These are phyloP conservation scores for Leccinum disarticulatum DNA, from an alignment of 768 basidiomycete species.

Conservation along the genomic window DNA sequence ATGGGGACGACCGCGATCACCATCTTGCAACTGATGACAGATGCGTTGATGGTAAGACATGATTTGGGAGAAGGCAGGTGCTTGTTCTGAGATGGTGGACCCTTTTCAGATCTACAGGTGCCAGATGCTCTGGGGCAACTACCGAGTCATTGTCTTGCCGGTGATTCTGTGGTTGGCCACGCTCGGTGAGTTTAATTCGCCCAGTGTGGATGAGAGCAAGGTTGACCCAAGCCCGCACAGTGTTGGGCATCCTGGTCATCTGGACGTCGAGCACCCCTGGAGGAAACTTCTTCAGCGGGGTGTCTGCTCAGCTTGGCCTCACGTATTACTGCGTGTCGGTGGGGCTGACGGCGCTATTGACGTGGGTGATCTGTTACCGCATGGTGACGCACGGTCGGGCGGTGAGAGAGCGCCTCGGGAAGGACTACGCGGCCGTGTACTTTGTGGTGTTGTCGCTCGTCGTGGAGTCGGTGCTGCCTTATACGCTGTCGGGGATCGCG, in stretches of 20 bases:
- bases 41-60: slow-evolving; percentile 38
- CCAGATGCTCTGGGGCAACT: slow-evolving; percentile 32
- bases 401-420: slow-evolving; percentile 17
- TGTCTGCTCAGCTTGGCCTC: slow-evolving; percentile 16
- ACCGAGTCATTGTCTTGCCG: slow-evolving; percentile 19
- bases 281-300: slow-evolving; percentile 18
- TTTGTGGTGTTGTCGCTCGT: slow-evolving; percentile 16
- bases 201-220: too few relatives aligned
- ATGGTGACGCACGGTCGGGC: slow-evolving; percentile 13
- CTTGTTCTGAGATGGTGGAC: slow-evolving; percentile 2
- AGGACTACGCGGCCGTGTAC: slow-evolving; percentile 22
- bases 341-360: slow-evolving; percentile 22
- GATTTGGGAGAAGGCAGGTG: background rate
- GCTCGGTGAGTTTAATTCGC: slow-evolving; percentile 20
- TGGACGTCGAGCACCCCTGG: slow-evolving; percentile 18
- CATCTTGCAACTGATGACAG: slow-evolving; percentile 36
- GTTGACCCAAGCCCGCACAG: slow-evolving; percentile 13
- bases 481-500: slow-evolving; percentile 24
- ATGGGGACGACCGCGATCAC: slow-evolving; percentile 30
- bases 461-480: slow-evolving; percentile 29
- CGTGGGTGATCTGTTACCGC: slow-evolving; percentile 19
- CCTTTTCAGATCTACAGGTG: slow-evolving; percentile 39
- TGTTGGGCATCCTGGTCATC: slow-evolving; percentile 17
- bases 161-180: slow-evolving; percentile 23
- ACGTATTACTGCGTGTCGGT: slow-evolving; percentile 23